Percentiles rank a stretch among this genome's conserved stretches.
Evolutionary conservation across 352 stramenopile species (phyloP).

Genomic region (Globisporangium solare): DNA sequence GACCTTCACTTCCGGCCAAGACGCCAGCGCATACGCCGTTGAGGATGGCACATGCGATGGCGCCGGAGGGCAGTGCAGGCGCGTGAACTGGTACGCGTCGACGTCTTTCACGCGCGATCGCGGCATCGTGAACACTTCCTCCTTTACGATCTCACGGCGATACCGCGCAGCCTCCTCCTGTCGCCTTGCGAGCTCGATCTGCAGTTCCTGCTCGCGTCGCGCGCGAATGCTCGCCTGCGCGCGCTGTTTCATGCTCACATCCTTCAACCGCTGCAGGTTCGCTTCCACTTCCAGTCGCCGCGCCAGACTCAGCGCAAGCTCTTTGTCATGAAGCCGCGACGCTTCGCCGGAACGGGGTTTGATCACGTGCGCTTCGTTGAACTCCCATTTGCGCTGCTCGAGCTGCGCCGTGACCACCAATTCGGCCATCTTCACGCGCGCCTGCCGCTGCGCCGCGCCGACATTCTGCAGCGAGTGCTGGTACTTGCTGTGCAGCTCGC

Average conservation of each 20-base stretch:
- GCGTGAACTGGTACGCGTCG: conserved; percentile 46
- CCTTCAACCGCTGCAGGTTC: conserved; percentile 40
- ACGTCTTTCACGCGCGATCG: conserved; percentile 36
- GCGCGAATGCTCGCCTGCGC: conserved; percentile 33
- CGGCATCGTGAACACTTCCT: conserved; percentile 42
- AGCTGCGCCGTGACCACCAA: conserved; percentile 42
- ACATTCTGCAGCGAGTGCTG: conserved; percentile 56
- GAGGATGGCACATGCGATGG: neutral
- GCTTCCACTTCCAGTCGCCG: conserved; percentile 32
- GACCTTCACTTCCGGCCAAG: conserved; percentile 33
- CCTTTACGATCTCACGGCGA: conserved; percentile 18
- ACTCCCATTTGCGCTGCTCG: conserved; percentile 55
- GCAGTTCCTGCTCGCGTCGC: conserved; percentile 29
- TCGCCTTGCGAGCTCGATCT: conserved; percentile 19
- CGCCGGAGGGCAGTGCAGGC: conserved; percentile 35
- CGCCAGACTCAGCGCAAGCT: conserved; percentile 19
- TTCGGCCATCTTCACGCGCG: conserved; percentile 47
- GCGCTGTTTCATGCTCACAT: conserved; percentile 37
- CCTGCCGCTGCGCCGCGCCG: conserved; percentile 55
- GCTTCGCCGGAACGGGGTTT: conserved; percentile 36
- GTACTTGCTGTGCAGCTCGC: conserved; percentile 44
- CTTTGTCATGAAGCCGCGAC: conserved; percentile 18
- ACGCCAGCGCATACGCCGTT: neutral
- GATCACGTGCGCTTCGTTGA: conserved; percentile 27
- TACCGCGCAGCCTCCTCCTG: conserved; percentile 25